Evolutionary conservation across 2,329 filamentous ascomycete genomes (phyloP).

Genomic region (Curvularia hawaiiensis): DNA sequence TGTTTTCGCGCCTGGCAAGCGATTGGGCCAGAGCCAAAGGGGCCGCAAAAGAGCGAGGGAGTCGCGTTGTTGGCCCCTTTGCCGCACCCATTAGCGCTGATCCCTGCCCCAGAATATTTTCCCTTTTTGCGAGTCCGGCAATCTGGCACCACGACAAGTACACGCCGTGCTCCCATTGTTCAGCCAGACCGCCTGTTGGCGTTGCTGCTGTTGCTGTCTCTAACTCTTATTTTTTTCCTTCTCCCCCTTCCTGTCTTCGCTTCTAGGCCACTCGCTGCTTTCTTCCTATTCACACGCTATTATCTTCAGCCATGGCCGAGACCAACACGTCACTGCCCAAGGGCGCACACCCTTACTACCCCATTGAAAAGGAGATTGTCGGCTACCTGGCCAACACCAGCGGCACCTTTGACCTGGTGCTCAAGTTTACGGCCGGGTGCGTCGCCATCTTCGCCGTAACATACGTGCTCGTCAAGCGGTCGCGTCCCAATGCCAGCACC

Average conservation of each 20-base stretch:
- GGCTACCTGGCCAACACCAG: conserved; percentile 71
- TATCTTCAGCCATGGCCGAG: conserved; percentile 16
- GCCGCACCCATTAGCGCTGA: not conserved
- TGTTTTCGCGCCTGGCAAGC: conserved; percentile 12
- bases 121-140: conserved; percentile 1
- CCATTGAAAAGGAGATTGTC: conserved; percentile 64
- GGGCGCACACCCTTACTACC: conserved; percentile 71
- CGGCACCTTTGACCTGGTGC: conserved; percentile 63
- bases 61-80: conserved; percentile 5
- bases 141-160: conserved; percentile 8
- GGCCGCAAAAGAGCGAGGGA: not conserved
- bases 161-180: conserved; percentile 14
- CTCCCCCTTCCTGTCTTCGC: not conserved
- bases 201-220: not conserved
- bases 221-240: conserved; percentile 1
- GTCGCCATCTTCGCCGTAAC: conserved; percentile 63
- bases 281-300: not conserved
- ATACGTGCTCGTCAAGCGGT: conserved; percentile 58
- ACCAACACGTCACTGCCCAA: conserved; percentile 21
- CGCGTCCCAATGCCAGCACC: conserved; percentile 58
- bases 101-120: conserved; percentile 16
- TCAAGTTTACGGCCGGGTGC: conserved; percentile 63
- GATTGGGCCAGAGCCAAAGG: not conserved
- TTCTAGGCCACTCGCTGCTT: not conserved
- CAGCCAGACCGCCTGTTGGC: conserved; percentile 5